These are phyloP conservation scores for Exophiala sp. DNA, from an alignment of 2,329 filamentous ascomycete genomes.

Conservation along the genomic window DNA sequence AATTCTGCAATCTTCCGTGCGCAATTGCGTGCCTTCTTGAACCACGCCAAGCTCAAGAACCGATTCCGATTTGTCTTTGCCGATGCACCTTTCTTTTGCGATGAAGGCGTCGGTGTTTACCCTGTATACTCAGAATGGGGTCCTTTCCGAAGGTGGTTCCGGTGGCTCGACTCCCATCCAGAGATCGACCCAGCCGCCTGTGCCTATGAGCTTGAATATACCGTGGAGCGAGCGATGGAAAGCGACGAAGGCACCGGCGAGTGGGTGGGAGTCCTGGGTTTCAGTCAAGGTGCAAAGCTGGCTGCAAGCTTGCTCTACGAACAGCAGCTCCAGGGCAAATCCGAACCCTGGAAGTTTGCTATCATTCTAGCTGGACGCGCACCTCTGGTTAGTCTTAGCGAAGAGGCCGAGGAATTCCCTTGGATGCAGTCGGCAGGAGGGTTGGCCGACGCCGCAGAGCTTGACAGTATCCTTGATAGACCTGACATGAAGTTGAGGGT, in stretches of 20 bases:
- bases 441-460: constrained; percentile 23
- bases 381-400: constrained; percentile 44
- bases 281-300: constrained; percentile 62
- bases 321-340: constrained; percentile 49
- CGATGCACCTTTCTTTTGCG: constrained; percentile 61
- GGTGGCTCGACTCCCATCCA: constrained; percentile 56
- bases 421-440: constrained; percentile 29
- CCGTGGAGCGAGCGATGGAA: constrained; percentile 44
- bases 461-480: constrained; percentile 29
- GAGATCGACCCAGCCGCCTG: constrained; percentile 46
- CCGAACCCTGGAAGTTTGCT: constrained; percentile 51
- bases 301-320: constrained; percentile 54
- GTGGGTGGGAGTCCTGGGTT: constrained; percentile 59
- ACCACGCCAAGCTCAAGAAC: constrained; percentile 41
- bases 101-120: constrained; percentile 29
- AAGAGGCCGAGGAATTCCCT: constrained; percentile 23
- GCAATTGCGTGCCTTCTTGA: constrained; percentile 57
- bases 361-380: constrained; percentile 57
- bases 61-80: constrained; percentile 67
- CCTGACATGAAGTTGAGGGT: constrained; percentile 46
- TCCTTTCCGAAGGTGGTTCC: constrained; percentile 60
- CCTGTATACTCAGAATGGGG: constrained; percentile 59
- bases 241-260: constrained; percentile 51
- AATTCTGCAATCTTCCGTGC: constrained; percentile 63
- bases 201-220: constrained; percentile 38